Conservation (phyloP, 2,329 filamentous ascomycete genomes). For the Aaosphaeria pasadenensis region DNA sequence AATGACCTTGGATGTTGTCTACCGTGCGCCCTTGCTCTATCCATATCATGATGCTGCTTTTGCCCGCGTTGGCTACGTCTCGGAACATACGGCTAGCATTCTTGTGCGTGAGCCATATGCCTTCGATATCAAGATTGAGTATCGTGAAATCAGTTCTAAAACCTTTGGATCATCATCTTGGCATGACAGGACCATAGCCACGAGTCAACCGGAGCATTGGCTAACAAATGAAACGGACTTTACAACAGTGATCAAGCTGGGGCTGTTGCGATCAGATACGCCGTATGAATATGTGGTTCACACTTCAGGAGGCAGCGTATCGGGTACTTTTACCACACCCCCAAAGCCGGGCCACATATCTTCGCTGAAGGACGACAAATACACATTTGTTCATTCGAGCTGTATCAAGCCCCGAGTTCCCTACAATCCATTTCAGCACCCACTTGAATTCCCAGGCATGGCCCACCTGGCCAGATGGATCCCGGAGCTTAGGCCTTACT, state of each 20-base stretch:
- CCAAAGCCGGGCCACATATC: slow-evolving; percentile 66
- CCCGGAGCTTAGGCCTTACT: slow-evolving; percentile 68
- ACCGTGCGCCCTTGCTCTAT: slow-evolving; percentile 67
- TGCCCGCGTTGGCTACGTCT: slow-evolving; percentile 83
- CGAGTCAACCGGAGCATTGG: slow-evolving; percentile 38
- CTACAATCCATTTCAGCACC: slow-evolving; percentile 79
- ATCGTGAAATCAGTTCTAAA: slow-evolving; percentile 26
- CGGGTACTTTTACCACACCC: slow-evolving; percentile 76
- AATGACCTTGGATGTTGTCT: slow-evolving; percentile 74
- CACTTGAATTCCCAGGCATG: slow-evolving; percentile 78
- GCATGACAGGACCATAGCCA: slow-evolving; percentile 26
- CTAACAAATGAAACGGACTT: slow-evolving; percentile 79
- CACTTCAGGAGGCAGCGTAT: slow-evolving; percentile 72
- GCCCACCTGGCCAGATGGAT: slow-evolving; percentile 72
- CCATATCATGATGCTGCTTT: slow-evolving; percentile 76
- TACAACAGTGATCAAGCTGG: slow-evolving; percentile 68
- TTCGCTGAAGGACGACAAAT: slow-evolving; percentile 59
- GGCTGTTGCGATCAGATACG: slow-evolving; percentile 66
- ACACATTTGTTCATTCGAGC: slow-evolving; percentile 88
- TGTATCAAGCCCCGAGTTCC: slow-evolving; percentile 92
- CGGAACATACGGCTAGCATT: slow-evolving; percentile 73
- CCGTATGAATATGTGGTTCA: slow-evolving; percentile 74
- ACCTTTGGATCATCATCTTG: slow-evolving; percentile 16
- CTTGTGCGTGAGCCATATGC: slow-evolving; percentile 81
- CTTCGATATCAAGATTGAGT: slow-evolving; percentile 54